Evolutionary conservation across 2,329 filamentous ascomycete genomes (phyloP).

Genomic region (Fusarium euwallaceae): DNA sequence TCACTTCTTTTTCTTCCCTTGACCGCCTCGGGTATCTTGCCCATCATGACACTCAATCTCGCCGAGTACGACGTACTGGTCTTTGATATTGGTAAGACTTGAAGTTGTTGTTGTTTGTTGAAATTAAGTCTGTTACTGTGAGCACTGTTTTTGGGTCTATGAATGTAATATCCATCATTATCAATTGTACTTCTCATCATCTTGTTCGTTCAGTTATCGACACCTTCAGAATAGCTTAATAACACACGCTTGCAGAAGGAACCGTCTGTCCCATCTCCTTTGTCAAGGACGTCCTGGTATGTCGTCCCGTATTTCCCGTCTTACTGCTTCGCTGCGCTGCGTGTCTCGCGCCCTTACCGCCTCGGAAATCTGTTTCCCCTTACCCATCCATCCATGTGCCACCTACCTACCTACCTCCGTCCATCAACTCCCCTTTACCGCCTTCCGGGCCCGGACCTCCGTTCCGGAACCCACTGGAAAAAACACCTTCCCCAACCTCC

Average conservation of each 20-base stretch:
- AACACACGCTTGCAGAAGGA: constrained; percentile 69
- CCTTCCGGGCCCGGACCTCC: constrained; percentile 39
- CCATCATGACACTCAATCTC: constrained; percentile 44
- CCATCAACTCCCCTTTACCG: constrained; percentile 24
- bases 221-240: constrained; percentile 35
- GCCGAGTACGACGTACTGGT: constrained; percentile 50
- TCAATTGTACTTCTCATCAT: constrained; percentile 17
- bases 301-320: constrained; percentile 51
- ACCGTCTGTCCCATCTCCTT: constrained; percentile 88
- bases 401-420: constrained; percentile 24
- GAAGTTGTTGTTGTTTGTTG: constrained; percentile 13
- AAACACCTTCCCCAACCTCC: constrained; percentile 33
- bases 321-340: constrained; percentile 12
- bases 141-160: constrained; percentile 10
- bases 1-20: constrained; percentile 21
- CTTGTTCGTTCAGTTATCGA: no score
- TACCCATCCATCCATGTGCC: constrained; percentile 16
- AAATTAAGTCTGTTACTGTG: constrained; percentile 1
- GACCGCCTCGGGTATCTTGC: constrained; percentile 28
- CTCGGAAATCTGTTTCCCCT: constrained; percentile 24
- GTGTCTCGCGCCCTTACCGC: constrained; percentile 30
- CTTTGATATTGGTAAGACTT: constrained; percentile 55
- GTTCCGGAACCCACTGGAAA: constrained; percentile 30
- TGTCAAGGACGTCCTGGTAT: constrained; percentile 85
- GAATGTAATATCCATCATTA: background rate